Evolutionary conservation across 2,329 filamentous ascomycete genomes (phyloP), one percentile per base, ranked within the genome.

Genomic region (Ophiostoma novo-ulmi): DNA sequence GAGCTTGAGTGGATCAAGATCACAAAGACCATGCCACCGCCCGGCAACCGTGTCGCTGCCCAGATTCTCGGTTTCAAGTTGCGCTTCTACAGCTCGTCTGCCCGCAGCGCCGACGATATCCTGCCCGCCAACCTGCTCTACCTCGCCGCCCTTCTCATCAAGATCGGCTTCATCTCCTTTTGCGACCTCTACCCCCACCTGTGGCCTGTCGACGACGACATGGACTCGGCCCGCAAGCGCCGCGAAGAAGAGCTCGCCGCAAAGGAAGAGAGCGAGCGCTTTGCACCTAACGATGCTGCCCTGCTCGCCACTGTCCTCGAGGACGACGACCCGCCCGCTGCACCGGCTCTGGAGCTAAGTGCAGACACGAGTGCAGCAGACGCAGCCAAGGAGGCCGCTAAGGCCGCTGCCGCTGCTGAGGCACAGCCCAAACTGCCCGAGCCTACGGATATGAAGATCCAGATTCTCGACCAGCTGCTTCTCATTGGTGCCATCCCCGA

Each of bases 1-100:
- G 87, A 88, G 71, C 83, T 84, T 7, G 84, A 90, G 74, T 97
- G 94, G 92, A 92, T 97, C 75, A 85, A 88, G 73, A 83, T 87
- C 72, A 97, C 94, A 2, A 90, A 89, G 70, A 96, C 92, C 0
- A 81, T 95, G 3, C 94, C 94, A 5, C 93, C 94, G 1, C 84
- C 87, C 39, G 95, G 96, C 39, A 99, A 97, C 78, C 88, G 90
- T 63, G 92, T 96, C 72, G 95, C 95, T 0, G 96, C 96, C 39
- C 95, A 98, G 78, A 85, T 99, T 3, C 88, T 99, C 17, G 95
- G 95, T 4, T 99, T 99, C 85, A 99, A 99, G 80, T 86, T 99
- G 68, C 91, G 92, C 17, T 99, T 97, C 79, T 99, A 99, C 77
- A 91, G 92, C 58, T 96, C 93, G 0, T 84, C 89, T 38, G 89